Evolutionary conservation across 2,329 filamentous ascomycete species (phyloP), one percentile per base, ranked within the genome.

Genomic region (Colletotrichum tropicicola): DNA sequence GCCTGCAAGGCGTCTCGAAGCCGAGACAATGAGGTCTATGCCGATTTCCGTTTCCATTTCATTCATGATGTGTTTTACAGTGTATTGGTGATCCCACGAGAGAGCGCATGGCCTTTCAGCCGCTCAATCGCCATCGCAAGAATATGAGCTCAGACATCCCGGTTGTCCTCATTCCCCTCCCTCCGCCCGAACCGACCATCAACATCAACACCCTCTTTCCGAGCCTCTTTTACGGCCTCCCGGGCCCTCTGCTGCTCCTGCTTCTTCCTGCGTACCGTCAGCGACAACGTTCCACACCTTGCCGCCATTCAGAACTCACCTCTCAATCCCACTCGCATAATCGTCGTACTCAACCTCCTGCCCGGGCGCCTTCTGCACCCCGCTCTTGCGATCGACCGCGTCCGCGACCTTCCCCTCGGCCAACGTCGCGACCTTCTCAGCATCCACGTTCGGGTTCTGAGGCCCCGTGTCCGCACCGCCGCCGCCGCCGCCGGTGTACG

Each of bases 361-460:
- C 4, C 69, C 70, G 3, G 68, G 68, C 4, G 52, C 67, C 44
- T 51, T 65, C 57, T 72, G 70, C 21, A 60, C 65, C 7, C 70
- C 70, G 45, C 64, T 71, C 68, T 72, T 72, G 23, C 66, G 65
- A 25, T 68, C 63, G 4, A 72, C 70, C 0, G 70, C 70, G 13
- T 72, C 67, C 28, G 70, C 70, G n/a, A 72, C 70, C 58, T 72
- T 65, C 21, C 70, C 70, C 66, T 72, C 70, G 21, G 57, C 61
- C 12, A 71, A 19, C 15, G 70, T 71, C 25, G 66, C 70, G 48
- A 72, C 49, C 57, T 72, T 70, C 51, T 71, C 70, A 5, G 70
- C 70, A 19, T 72, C 58, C 9, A 70, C 70, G 23, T 71, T 72
- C 15, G 65, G 55, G 51, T 72, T 72, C 60, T 72, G 59, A 21